phyloP scores from a whole-genome alignment of 768 basidiomycete species.

The Pholiota microspora region DNA sequence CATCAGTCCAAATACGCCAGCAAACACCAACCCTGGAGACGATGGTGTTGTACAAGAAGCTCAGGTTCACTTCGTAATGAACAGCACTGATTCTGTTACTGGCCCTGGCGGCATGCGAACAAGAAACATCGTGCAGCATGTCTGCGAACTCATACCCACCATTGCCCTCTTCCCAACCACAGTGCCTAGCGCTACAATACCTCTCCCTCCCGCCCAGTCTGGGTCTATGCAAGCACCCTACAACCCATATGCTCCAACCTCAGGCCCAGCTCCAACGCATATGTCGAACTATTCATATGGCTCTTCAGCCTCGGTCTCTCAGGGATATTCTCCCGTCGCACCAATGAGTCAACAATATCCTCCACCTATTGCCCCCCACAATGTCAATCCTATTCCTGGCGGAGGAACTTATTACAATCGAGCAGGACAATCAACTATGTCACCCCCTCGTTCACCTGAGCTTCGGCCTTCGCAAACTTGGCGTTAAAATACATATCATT shows the following conservation, averaged over 20 bases:
- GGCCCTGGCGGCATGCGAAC: slow-evolving; percentile 33
- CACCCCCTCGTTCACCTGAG: slow-evolving; percentile 2
- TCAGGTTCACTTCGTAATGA: slow-evolving; percentile 85
- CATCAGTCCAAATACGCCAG: slow-evolving; percentile 54
- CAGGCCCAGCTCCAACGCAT: slow-evolving; percentile 4
- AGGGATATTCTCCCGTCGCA: slow-evolving; percentile 11
- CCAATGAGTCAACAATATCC: slow-evolving; percentile 1
- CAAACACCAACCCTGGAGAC: slow-evolving; percentile 42
- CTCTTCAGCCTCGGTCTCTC: slow-evolving; percentile 7
- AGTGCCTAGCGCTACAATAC: slow-evolving; percentile 13
- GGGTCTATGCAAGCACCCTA: background rate
- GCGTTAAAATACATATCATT: background rate
- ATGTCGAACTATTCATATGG: slow-evolving; percentile 15
- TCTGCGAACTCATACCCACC: slow-evolving; percentile 78
- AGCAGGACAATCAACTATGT: slow-evolving; percentile 12
- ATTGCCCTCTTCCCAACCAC: slow-evolving; percentile 53
- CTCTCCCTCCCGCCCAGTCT: slow-evolving; percentile 2
- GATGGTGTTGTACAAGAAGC: slow-evolving; percentile 74
- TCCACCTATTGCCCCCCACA: slow-evolving; percentile 2
- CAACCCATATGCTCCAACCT: background rate
- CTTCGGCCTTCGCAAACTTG: background rate
- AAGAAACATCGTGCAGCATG: slow-evolving; percentile 64
- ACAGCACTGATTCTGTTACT: slow-evolving; percentile 45
- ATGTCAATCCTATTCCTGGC: slow-evolving; percentile 9
- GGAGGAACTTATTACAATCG: slow-evolving; percentile 16